Base-by-base conservation (phyloP, 345 rosid genomes). In the Boechera divaricarpa region DNA sequence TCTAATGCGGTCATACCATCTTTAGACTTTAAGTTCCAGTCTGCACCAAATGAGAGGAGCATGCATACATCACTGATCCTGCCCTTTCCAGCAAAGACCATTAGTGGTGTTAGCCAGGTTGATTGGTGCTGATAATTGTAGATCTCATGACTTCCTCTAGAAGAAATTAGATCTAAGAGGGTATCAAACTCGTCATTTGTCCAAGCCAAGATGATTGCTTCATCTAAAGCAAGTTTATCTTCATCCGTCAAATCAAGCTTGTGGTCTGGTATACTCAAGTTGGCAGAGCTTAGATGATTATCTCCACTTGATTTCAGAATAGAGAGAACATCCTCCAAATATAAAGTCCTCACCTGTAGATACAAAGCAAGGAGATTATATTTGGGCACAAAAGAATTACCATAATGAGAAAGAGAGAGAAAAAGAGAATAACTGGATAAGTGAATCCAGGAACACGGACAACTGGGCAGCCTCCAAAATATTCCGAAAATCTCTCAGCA, bases 401-500 rank as follows among this genome's bases (percentile, higher is more conserved):
- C 51, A 60, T 38, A 41, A 39, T 33, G 5, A 73, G 32, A 61
- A 35, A 39, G 44, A 73, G 42, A 48, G 26, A 42, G 5, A 75
- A 47, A 58, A 54, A 24, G 77, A 78, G 42, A 80, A 70, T 86
- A 88, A 94, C 98, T 72, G 97, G 93, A 83, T 85, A 82, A 56
- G 98, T 90, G 93, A 90, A 92, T 47, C 98, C 98, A 31, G 97
- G 98, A 70, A 94, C 95, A 54, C 81, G 78, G 72, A 94, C 87
- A 67, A 94, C 72, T 18, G 97, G 97, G 84, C 98, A 94, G 78
- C 97, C 94, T 44, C 95, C 98, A 89, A 94, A 94, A 85, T 94
- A 94, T 74, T 85, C 87, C 5, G 97, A 88, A 85, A 94, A 92
- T 70, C 93, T 83, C 64, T 85, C 98, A 56, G 96, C 87, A 83